Base-by-base conservation (phyloP, 495 filamentous ascomycete species). In the Hypoxylon lenormandii region DNA sequence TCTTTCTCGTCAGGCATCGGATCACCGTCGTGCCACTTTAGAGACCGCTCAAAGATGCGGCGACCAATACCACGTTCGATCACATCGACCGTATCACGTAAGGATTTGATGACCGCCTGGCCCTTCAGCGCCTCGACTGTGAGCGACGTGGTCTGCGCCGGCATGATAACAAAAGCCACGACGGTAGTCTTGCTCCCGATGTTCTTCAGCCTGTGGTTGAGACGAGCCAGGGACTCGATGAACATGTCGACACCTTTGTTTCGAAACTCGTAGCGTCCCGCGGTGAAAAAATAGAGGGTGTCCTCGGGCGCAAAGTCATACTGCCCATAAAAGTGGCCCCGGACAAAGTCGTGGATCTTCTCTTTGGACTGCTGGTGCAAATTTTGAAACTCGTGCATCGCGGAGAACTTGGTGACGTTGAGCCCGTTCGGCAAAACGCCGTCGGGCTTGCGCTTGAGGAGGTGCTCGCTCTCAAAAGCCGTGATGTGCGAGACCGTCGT, bases 211-310 rank as follows among this genome's bases (percentile, higher is more conserved):
- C 90, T 87, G 81, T 97, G 94, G 80, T 98, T 98, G 69, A 98
- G 82, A 33, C 95, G 90, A 18, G 95, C 95, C 43, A 98, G 82
- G 0, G 92, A 94, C 76, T 98, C 95, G 72, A 98, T 95, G 76
- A 97, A 98, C 95, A 98, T 98, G 79, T 98, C 95, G 15, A 97
- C 93, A 68, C 95, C 95, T 79, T 98, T 98, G 78, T 98, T 98
- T 54, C 95, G 83, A 83, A 93, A 98, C 78, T 98, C 95, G 74
- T 98, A 98, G 47, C 95, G 90, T 49, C 95, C 95, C 18, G 96
- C 89, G 11, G 94, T 98, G 80, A 98, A 98, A 78, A 97, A 89
- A 76, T 97, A 98, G n/a, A 98, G 85, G 13, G 95, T 98, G 75
- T 98, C 96, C 36, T 98, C 92, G 7, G 93, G 88, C 62, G 97